phyloP scores from a whole-genome alignment of 2,329 filamentous ascomycete genomes.

The Neopestalotiopsis sp. region DNA sequence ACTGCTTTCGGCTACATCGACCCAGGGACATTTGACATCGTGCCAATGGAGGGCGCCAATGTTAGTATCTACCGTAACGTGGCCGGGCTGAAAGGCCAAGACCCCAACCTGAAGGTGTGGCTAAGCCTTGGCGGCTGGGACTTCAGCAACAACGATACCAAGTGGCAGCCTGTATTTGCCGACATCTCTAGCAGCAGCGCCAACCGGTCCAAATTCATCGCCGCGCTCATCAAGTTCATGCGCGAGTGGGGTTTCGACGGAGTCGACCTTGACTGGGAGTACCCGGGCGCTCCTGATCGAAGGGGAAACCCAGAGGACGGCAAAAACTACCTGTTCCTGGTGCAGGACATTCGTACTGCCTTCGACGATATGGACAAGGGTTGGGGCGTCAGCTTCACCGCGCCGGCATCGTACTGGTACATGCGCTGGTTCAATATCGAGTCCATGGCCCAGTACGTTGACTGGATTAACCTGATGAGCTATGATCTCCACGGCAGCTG shows the following conservation, averaged over 20 bases:
- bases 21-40: too few species aligned
- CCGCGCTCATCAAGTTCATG: slow-evolving; percentile 27
- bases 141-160: slow-evolving; percentile 21
- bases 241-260: slow-evolving; percentile 23
- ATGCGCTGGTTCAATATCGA: slow-evolving; percentile 36
- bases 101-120: slow-evolving; percentile 1
- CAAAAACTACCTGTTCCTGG: slow-evolving; percentile 33
- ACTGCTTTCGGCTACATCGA: too few species aligned
- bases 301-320: slow-evolving; percentile 28
- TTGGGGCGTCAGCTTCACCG: slow-evolving; percentile 23
- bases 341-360: slow-evolving; percentile 20
- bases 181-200: slow-evolving; percentile 20
- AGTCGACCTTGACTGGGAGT: background rate
- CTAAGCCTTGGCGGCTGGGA: background rate
- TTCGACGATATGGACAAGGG: slow-evolving; percentile 17
- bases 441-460: background rate
- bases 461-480: slow-evolving; percentile 35
- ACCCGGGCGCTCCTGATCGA: slow-evolving; percentile 23
- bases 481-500: slow-evolving; percentile 49
- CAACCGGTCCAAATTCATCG: slow-evolving; percentile 22
- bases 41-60: too few species aligned
- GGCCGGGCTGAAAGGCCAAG: too few species aligned
- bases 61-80: too few species aligned
- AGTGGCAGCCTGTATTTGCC: slow-evolving; percentile 24
- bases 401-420: slow-evolving; percentile 28